Percentiles rank a stretch among this genome's conserved stretches.
Evolutionary conservation across 2,329 filamentous ascomycete species (phyloP).

Genomic region (Botrytis elliptica): DNA sequence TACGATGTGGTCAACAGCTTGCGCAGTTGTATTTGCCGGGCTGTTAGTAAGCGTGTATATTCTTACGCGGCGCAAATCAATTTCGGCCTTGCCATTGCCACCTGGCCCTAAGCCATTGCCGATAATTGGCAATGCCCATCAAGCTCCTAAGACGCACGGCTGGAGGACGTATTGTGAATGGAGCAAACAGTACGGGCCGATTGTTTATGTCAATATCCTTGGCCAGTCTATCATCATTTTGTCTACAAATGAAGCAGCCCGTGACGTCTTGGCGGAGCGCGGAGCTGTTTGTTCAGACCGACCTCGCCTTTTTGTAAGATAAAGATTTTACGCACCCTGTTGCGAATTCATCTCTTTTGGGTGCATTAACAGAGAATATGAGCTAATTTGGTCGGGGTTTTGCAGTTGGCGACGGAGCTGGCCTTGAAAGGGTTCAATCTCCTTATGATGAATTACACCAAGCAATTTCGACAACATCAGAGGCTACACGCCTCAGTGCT

Average conservation of each 20-base stretch:
- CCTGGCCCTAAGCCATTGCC: slow-evolving; percentile 13
- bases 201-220: slow-evolving; percentile 15
- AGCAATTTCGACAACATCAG: slow-evolving; percentile 15
- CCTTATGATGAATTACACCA: slow-evolving; percentile 14
- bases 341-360: neutral
- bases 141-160: slow-evolving; percentile 5
- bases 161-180: slow-evolving; percentile 12
- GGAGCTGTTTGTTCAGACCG: slow-evolving; percentile 12
- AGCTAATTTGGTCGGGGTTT: neutral
- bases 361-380: neutral
- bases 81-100: slow-evolving; percentile 9
- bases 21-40: neutral
- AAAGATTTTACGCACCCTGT: neutral
- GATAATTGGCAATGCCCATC: slow-evolving; percentile 8
- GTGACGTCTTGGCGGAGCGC: slow-evolving; percentile 7
- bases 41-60: slow-evolving; percentile 9
- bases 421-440: slow-evolving; percentile 10
- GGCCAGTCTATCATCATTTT: slow-evolving; percentile 9
- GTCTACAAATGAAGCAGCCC: slow-evolving; percentile 6
- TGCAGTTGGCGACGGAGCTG: slow-evolving; percentile 10
- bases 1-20: slow-evolving; percentile 1
- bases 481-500: slow-evolving; percentile 4
- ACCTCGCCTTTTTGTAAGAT: slow-evolving; percentile 17
- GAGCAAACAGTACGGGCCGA: slow-evolving; percentile 9
- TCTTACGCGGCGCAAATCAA: slow-evolving; percentile 6